Percentiles rank a stretch among this genome's conserved stretches.
Conservation (phyloP, 208 protist species). For the Leishmania martiniquensis region DNA sequence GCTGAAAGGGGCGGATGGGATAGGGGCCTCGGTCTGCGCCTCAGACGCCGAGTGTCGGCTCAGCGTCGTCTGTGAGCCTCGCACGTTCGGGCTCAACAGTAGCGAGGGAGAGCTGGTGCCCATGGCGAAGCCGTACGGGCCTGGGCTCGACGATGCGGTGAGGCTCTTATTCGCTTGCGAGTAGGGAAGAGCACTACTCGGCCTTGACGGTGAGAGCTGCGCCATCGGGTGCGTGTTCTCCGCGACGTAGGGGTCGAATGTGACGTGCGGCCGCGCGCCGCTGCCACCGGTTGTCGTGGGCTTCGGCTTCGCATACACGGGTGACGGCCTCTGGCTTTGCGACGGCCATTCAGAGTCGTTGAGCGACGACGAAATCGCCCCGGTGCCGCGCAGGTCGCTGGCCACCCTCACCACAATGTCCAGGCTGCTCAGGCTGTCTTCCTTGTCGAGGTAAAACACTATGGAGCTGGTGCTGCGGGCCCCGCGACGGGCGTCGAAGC, state of each 20-base stretch:
- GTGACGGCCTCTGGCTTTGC: constrained; percentile 3
- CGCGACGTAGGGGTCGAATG: constrained; percentile 20
- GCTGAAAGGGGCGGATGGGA: constrained; percentile 6
- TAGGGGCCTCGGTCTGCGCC: not conserved
- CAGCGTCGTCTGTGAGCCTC: not conserved
- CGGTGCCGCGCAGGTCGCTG: not conserved
- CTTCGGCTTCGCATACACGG: constrained; percentile 17
- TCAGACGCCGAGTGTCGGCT: not conserved
- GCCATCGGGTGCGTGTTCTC: constrained; percentile 4
- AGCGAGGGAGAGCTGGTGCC: constrained; percentile 7
- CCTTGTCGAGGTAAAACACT: constrained; percentile 39
- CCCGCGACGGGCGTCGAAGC: constrained; percentile 33
- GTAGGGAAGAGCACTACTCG: not conserved
- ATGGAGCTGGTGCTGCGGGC: constrained; percentile 34
- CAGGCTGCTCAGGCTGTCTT: constrained; percentile 38
- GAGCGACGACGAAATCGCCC: not conserved
- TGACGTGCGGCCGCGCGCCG: constrained; percentile 20
- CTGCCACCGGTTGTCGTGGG: not conserved
- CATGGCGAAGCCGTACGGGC: constrained; percentile 25
- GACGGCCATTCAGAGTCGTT: not conserved
- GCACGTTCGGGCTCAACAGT: not conserved
- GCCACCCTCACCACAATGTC: constrained; percentile 23
- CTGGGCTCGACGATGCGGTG: constrained; percentile 3
- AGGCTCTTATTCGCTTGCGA: constrained; percentile 6
- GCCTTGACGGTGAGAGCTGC: not conserved